Evolutionary conservation across 352 stramenopile species (phyloP), one percentile per base, ranked within the genome.

Genomic region (Proteromonas lacertae): DNA sequence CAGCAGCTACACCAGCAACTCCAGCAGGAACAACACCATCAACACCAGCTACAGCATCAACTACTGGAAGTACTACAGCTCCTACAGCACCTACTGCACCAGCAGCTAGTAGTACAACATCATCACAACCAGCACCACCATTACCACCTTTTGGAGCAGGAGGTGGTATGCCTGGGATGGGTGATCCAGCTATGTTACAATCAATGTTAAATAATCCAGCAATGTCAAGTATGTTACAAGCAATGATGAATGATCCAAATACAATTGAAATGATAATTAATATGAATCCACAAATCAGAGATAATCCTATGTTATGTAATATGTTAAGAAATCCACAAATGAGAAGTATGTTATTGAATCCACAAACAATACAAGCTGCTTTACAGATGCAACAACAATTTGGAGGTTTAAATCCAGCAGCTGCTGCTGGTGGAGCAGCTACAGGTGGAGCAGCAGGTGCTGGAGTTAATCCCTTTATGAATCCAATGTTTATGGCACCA

Each of bases 331-430:
- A 87, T 42, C 71, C 71, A 3, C 61, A 74, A 45, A 56, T 76
- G 52, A 59, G 67, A 26, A 48, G 77, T 47, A 75, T 76, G 66
- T 65, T 87, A 59, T 54, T 58, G 39, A 78, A 77, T 50, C 67
- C 67, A 3, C 60, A 75, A 24, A 30, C 2, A 16, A 29, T 34
- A 5, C 35, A 36, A 22, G 29, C 31, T 4, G 14, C 25, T 9
- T n/a, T 26, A 12, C 31, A 36, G 13, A 36, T 36, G 31, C 31
- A 36, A 17, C 31, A 36, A 17, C 2, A 2, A 8, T 26, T n/a
- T n/a, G n/a, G n/a, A n/a, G n/a, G n/a, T n/a, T n/a, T n/a, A n/a
- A 4, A 32, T 4, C 13, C 8, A 32, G 26, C 9, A 5, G 2
- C 26, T 32, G 3, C 26, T 32, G 31, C 6, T 0, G 38, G 38